Percentiles rank a stretch among this genome's conserved stretches.
These are phyloP conservation scores for Amanita pallidorosea DNA, from an alignment of 768 basidiomycete species.

Conservation along the genomic window DNA sequence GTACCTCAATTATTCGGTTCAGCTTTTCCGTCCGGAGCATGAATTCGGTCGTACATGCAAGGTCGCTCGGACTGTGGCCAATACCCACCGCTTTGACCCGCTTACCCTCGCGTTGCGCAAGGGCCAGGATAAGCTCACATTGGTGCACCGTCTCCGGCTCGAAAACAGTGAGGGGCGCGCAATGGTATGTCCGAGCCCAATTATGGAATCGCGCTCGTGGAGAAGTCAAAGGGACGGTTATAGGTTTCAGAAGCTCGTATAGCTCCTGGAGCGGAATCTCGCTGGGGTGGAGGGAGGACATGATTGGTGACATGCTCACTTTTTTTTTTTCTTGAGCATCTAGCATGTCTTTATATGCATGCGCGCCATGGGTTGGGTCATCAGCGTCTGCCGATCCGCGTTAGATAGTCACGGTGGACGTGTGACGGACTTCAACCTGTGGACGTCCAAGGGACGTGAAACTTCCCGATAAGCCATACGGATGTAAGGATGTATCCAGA, in stretches of 20 bases:
- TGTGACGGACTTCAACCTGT: background rate
- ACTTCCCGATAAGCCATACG: slow-evolving; percentile 3
- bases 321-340: slow-evolving; percentile 14
- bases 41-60: slow-evolving; percentile 82
- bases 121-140: slow-evolving; percentile 67
- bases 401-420: background rate
- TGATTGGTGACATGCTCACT: slow-evolving; percentile 15
- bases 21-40: slow-evolving; percentile 76
- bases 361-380: background rate
- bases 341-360: slow-evolving; percentile 27
- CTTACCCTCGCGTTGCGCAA: slow-evolving; percentile 63
- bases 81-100: slow-evolving; percentile 76
- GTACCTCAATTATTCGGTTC: slow-evolving; percentile 66
- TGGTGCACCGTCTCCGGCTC: slow-evolving; percentile 61
- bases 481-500: slow-evolving; percentile 2
- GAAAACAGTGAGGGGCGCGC: slow-evolving; percentile 61
- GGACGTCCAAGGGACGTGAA: background rate
- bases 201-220: slow-evolving; percentile 53
- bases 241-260: slow-evolving; percentile 40
- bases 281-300: slow-evolving; percentile 24
- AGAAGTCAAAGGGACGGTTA: slow-evolving; percentile 34
- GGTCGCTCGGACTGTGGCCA: slow-evolving; percentile 89
- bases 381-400: background rate
- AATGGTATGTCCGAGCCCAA: slow-evolving; percentile 79
- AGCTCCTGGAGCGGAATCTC: slow-evolving; percentile 36